Conservation (phyloP, 1,284 basidiomycete species). For the Boletus smithii region DNA sequence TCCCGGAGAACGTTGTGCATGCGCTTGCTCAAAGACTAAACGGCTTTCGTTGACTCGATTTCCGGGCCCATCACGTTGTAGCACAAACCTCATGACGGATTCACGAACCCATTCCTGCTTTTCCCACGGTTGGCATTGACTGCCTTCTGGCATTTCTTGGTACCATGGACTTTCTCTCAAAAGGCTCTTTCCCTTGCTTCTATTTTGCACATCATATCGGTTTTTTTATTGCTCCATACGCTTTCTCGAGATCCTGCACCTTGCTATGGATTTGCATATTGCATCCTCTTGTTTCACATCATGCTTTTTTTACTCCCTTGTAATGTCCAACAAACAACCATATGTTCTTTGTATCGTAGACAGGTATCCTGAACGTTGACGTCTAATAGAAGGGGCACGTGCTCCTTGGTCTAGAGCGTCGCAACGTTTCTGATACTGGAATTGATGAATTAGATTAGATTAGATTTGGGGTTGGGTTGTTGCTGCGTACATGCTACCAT, state of each 20-base stretch:
- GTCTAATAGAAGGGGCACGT: conserved; percentile 1
- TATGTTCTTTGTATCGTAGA: conserved; percentile 30
- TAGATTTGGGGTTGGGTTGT: neutral
- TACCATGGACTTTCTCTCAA: conserved; percentile 20
- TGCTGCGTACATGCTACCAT: too few relatives aligned
- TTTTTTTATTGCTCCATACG: conserved; percentile 18
- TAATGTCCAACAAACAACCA: conserved; percentile 19
- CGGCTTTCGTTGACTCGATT: conserved; percentile 16
- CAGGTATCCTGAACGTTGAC: conserved; percentile 10
- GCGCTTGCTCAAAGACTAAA: conserved; percentile 60
- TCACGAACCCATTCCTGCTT: conserved; percentile 15
- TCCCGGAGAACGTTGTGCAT: conserved; percentile 64
- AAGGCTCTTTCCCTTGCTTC: conserved; percentile 15
- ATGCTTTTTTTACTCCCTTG: conserved; percentile 16
- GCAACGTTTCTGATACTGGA: too few relatives aligned
- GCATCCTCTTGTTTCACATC: conserved; percentile 16
- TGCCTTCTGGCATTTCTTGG: conserved; percentile 28
- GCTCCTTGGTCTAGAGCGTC: neutral
- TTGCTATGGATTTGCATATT: conserved; percentile 30
- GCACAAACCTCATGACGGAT: conserved; percentile 18
- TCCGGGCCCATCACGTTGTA: neutral
- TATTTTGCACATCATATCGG: conserved; percentile 16
- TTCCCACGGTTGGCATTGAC: conserved; percentile 25
- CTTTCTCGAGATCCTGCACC: conserved; percentile 14
- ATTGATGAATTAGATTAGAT: neutral